Evolutionary conservation across 306 rosid genomes (phyloP), one percentile per base, ranked within the genome.

Genomic region (Rubus idaeus): DNA sequence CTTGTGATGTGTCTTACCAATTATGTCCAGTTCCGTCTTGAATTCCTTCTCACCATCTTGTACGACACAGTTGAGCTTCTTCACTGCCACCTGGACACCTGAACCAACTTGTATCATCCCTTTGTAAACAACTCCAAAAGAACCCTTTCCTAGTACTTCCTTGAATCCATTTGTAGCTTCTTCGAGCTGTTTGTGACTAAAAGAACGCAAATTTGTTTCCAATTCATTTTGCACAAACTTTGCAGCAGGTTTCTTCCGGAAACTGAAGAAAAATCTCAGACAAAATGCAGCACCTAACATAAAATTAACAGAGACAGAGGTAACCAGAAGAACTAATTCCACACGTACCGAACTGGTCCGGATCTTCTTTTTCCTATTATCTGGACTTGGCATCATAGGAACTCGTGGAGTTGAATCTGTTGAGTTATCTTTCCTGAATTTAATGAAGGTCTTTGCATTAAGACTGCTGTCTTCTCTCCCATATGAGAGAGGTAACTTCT

Each of bases 1-100:
- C 73, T 71, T 81, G 78, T 79, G 90, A 66, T 84, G 85, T 3
- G 82, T 84, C 49, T 70, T 74, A 5, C 86, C 84, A 37, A 85
- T 79, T 44, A 69, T 85, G 4, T 77, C 68, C 37, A 85, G 46
- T 72, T 85, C 86, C 0, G 84, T 58, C 40, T 74, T 73, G 74
- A 87, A 87, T 39, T 81, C 90, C 55, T 21, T 80, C 60, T 84
- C 84, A 4, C 12, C 39, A 0, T 80, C 76, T 26, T 39, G 77
- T 11, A 18, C 4, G 6, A 53, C 60, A 14, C 2, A 37, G 37
- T 68, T 26, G 4, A 80, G 78, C 82, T 69, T 84, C 55, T 80
- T 83, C 39, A 80, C 87, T 0, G 79, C 87, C 5, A 75, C 80
- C 30, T 42, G 10, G 7, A 58, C 23, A 16, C 47, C 45, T 12